These are phyloP conservation scores for Gossypium davidsonii DNA, from an alignment of 441 rosid species.

Conservation along the genomic window DNA sequence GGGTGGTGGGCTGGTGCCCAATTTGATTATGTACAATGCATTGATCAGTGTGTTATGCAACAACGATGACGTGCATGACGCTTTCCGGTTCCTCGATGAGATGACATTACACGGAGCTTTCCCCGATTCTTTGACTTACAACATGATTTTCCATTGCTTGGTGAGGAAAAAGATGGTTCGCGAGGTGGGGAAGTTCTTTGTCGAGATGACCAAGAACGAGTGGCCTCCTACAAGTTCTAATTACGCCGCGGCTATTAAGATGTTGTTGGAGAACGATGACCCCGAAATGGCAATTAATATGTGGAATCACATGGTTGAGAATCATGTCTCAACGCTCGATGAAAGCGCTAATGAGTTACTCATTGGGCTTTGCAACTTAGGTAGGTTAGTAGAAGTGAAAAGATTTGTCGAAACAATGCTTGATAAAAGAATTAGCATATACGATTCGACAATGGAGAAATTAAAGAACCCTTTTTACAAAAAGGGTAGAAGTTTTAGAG, in stretches of 20 bases:
- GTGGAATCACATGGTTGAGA: slow-evolving; percentile 50
- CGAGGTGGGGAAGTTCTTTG: slow-evolving; percentile 35
- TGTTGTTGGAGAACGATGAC: slow-evolving; percentile 41
- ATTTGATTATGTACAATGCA: slow-evolving; percentile 40
- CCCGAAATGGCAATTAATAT: slow-evolving; percentile 51
- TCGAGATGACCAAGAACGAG: slow-evolving; percentile 56
- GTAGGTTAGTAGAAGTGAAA: slow-evolving; percentile 38
- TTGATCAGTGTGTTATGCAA: slow-evolving; percentile 42
- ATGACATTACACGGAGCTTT: slow-evolving; percentile 49
- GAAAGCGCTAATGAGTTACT: slow-evolving; percentile 42
- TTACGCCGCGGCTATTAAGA: slow-evolving; percentile 36
- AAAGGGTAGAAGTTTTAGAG: slow-evolving; percentile 35
- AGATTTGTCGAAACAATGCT: slow-evolving; percentile 43
- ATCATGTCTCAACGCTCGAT: slow-evolving; percentile 32
- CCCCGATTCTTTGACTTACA: slow-evolving; percentile 44
- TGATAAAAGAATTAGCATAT: slow-evolving; percentile 34
- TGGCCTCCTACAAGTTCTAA: slow-evolving; percentile 36
- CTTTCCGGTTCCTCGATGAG: slow-evolving; percentile 39
- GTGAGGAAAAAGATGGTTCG: slow-evolving; percentile 39
- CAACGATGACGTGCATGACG: slow-evolving; percentile 31
- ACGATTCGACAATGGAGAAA: slow-evolving; percentile 42
- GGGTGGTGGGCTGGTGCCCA: slow-evolving; percentile 34
- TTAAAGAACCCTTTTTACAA: slow-evolving; percentile 35
- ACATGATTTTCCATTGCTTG: slow-evolving; percentile 42
- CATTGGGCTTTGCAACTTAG: slow-evolving; percentile 39